Percentiles rank a stretch among this genome's conserved stretches.
These are phyloP conservation scores for Epichloe sp. DNA, from an alignment of 2,329 filamentous ascomycete species.

Conservation along the genomic window DNA sequence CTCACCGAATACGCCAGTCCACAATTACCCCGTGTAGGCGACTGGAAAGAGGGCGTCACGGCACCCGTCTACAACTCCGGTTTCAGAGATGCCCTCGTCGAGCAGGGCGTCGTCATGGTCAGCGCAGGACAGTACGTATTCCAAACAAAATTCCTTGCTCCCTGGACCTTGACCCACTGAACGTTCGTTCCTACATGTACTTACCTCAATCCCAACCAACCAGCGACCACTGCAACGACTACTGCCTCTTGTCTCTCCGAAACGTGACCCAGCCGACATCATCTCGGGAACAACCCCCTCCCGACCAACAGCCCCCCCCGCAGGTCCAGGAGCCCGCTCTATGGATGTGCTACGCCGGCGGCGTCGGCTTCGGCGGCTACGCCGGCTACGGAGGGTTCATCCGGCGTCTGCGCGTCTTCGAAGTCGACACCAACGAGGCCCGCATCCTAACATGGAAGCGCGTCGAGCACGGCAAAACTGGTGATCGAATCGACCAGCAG, in stretches of 20 bases:
- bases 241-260: slow-evolving; percentile 58
- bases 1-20: slow-evolving; percentile 70
- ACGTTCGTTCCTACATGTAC: neutral
- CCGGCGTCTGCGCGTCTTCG: slow-evolving; percentile 75
- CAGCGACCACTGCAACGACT: slow-evolving; percentile 92
- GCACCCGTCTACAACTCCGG: slow-evolving; percentile 81
- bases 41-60: slow-evolving; percentile 72
- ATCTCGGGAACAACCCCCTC: neutral
- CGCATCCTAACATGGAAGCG: slow-evolving; percentile 88
- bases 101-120: slow-evolving; percentile 74
- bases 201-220: neutral
- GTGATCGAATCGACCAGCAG: slow-evolving; percentile 45
- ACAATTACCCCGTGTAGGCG: slow-evolving; percentile 47
- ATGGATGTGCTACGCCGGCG: slow-evolving; percentile 98
- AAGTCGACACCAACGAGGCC: slow-evolving; percentile 83
- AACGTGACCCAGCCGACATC: slow-evolving; percentile 14
- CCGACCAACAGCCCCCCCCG: slow-evolving; percentile 4
- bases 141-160: no score
- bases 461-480: slow-evolving; percentile 52
- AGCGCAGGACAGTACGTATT: slow-evolving; percentile 77
- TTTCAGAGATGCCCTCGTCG: slow-evolving; percentile 81
- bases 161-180: neutral
- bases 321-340: slow-evolving; percentile 44
- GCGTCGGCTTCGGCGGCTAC: slow-evolving; percentile 86
- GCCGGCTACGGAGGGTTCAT: slow-evolving; percentile 80